A percentile compares a stretch with the other conserved stretches of the same genome.
phyloP scores from a whole-genome alignment of 1,284 basidiomycete species.

The Sphagnurus paluster region DNA sequence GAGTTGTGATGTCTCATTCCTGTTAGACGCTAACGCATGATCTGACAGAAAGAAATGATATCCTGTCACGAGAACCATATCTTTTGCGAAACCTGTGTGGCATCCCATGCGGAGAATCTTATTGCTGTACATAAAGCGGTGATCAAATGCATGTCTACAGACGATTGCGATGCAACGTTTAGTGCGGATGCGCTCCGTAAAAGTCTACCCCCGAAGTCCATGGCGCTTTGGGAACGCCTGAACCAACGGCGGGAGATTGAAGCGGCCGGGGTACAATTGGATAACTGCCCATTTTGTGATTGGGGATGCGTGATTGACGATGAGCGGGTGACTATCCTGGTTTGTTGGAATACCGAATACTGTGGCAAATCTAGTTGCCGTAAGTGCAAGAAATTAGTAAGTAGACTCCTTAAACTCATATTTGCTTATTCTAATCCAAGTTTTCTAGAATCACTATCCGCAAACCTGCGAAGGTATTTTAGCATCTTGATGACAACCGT shows the following conservation, averaged over 20 bases:
- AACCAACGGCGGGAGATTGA: slow-evolving; percentile 76
- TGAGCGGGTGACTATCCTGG: slow-evolving; percentile 71
- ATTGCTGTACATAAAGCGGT: slow-evolving; percentile 50
- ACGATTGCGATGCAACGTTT: slow-evolving; percentile 69
- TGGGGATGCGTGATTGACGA: slow-evolving; percentile 81
- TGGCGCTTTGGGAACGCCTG: slow-evolving; percentile 73
- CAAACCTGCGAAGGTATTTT: slow-evolving; percentile 75
- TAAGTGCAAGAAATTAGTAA: slow-evolving; percentile 68
- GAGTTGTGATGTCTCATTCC: too few relatives aligned
- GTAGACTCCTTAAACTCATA: slow-evolving; percentile 22
- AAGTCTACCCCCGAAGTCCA: slow-evolving; percentile 59
- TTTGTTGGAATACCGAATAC: slow-evolving; percentile 67
- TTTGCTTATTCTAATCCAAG: background rate
- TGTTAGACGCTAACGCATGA: too few relatives aligned
- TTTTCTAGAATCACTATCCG: slow-evolving; percentile 72
- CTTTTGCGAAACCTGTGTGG: slow-evolving; percentile 67
- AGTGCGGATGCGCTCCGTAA: slow-evolving; percentile 64
- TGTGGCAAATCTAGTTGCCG: slow-evolving; percentile 78
- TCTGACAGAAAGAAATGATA: slow-evolving; percentile 69
- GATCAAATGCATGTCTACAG: slow-evolving; percentile 78
- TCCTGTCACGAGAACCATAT: slow-evolving; percentile 82
- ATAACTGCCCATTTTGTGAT: slow-evolving; percentile 86
- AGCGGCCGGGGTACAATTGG: slow-evolving; percentile 71
- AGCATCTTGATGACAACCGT: slow-evolving; percentile 2
- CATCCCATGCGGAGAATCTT: slow-evolving; percentile 44